Evolutionary conservation across 2,329 filamentous ascomycete species (phyloP), one percentile per base, ranked within the genome.

Genomic region (Nemania sp.): DNA sequence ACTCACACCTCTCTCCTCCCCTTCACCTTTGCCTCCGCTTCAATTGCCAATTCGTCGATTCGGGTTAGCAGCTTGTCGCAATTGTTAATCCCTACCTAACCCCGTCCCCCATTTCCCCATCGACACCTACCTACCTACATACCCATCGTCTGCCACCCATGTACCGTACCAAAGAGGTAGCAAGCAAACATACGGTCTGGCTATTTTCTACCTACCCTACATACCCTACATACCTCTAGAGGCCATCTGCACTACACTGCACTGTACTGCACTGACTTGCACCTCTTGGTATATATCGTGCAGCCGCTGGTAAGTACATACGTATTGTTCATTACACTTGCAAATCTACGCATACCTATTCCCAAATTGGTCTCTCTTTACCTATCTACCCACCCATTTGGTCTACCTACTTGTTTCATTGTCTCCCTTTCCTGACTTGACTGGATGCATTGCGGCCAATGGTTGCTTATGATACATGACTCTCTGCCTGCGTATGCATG

Each of bases 391-490:
- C 32, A 41, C n/a, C 27, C 11, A 10, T 24, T 45, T 49, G 24
- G n/a, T n/a, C n/a, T n/a, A n/a, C 8, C 45, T 49, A 7, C 10
- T 5, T 49, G 26, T 26, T 26, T 53, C n/a, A 24, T 20, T 54
- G 35, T 41, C 41, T 51, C 35, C 35, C 27, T 51, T 68, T 55
- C 56, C 65, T 70, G 41, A 49, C 55, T 57, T 47, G 51, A 49
- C 55, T 57, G 41, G 51, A 24, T 49, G 11, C 20, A 47, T 27
- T 13, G 24, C 57, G 18, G 20, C 38, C 61, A 60, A 62, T 63
- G 61, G 54, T 57, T n/a, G 15, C 32, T 24, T 22, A 51, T 66
- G 54, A 45, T 62, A 60, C 65, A 54, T 59, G 60, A 61, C 29
- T 41, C 29, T 41, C 20, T 70, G 47, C 61, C 22, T 38, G 8